A percentile compares a stretch with the other conserved stretches of the same genome.
Evolutionary conservation across 768 basidiomycete genomes (phyloP).

Genomic region (Phlebiopsis flavidoalba): DNA sequence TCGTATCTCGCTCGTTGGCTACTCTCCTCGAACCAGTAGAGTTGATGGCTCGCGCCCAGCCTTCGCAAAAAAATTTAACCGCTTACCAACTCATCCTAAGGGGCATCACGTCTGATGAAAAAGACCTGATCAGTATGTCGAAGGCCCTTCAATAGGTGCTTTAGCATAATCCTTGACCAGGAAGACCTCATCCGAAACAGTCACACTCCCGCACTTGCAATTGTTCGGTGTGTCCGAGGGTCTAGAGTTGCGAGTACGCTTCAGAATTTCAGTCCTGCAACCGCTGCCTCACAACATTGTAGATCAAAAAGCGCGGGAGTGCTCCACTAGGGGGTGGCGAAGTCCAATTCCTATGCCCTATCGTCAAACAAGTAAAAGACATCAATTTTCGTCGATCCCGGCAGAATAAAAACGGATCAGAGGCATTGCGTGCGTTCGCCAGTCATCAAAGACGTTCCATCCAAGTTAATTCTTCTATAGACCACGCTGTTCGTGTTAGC

Average conservation of each 20-base stretch:
- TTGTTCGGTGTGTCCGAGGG: slow-evolving; percentile 88
- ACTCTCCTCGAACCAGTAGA: slow-evolving; percentile 87
- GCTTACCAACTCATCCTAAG: slow-evolving; percentile 71
- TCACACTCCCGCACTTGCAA: slow-evolving; percentile 86
- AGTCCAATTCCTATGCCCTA: slow-evolving; percentile 87
- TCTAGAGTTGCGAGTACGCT: slow-evolving; percentile 73
- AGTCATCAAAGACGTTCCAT: not conserved
- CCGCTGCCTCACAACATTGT: not conserved
- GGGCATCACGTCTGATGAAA: slow-evolving; percentile 90
- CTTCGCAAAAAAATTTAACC: slow-evolving; percentile 89
- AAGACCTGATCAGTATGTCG: slow-evolving; percentile 79
- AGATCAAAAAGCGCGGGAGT: slow-evolving; percentile 95
- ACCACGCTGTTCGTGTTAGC: slow-evolving; percentile 92
- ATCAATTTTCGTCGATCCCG: slow-evolving; percentile 88
- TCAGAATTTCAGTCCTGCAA: not conserved
- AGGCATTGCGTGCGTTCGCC: slow-evolving; percentile 78
- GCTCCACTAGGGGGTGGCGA: slow-evolving; percentile 91
- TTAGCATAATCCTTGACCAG: slow-evolving; percentile 31
- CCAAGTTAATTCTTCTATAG: slow-evolving; percentile 31
- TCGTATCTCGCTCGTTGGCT: slow-evolving; percentile 85
- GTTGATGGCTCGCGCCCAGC: slow-evolving; percentile 91
- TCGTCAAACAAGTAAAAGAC: slow-evolving; percentile 87
- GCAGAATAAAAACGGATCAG: slow-evolving; percentile 92
- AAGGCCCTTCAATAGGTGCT: not conserved
- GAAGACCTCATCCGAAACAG: slow-evolving; percentile 86